Evolutionary conservation across 495 filamentous ascomycete species (phyloP).

Genomic region (Mytilinidion resinicola): DNA sequence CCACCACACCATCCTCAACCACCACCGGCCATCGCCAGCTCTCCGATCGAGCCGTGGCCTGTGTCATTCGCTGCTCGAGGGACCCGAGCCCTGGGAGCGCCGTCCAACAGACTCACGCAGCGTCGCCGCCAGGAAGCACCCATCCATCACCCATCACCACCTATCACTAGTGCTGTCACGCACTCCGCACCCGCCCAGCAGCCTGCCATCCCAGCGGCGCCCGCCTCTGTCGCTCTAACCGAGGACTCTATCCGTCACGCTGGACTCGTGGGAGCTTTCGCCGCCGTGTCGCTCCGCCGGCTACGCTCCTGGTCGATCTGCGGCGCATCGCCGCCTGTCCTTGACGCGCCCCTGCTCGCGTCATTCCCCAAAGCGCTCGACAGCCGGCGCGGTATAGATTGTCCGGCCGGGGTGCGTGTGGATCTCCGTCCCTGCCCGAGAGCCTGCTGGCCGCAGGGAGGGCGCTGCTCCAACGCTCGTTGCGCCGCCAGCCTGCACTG

Average conservation of each 20-base stretch:
- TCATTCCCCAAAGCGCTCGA: conserved; percentile 26
- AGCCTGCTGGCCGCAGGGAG: conserved; percentile 1
- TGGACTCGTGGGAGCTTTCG: conserved; percentile 6
- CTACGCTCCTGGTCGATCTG: conserved; percentile 22
- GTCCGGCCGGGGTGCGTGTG: conserved; percentile 17
- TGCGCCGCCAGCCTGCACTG: conserved; percentile 17
- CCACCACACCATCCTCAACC: too few relatives aligned
- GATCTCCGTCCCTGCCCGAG: conserved; percentile 9
- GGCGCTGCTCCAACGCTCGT: conserved; percentile 16
- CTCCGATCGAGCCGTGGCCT: too few relatives aligned
- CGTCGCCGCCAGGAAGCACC: too few relatives aligned
- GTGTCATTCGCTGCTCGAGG: too few relatives aligned
- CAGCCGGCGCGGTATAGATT: conserved; percentile 30
- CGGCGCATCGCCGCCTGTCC: conserved; percentile 29
- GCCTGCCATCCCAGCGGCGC: background rate
- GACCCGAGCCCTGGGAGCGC: too few relatives aligned
- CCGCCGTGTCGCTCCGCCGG: conserved; percentile 1
- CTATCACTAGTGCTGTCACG: too few relatives aligned
- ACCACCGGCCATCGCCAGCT: too few relatives aligned
- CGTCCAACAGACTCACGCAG: too few relatives aligned
- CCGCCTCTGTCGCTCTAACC: conserved; percentile 2
- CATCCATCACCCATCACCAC: background rate
- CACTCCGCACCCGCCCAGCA: too few relatives aligned
- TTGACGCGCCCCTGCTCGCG: conserved; percentile 6
- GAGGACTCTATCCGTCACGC: conserved; percentile 18